Evolutionary conservation across 768 basidiomycete genomes (phyloP), one percentile per base, ranked within the genome.

Genomic region (Boletus vermiculosoides): DNA sequence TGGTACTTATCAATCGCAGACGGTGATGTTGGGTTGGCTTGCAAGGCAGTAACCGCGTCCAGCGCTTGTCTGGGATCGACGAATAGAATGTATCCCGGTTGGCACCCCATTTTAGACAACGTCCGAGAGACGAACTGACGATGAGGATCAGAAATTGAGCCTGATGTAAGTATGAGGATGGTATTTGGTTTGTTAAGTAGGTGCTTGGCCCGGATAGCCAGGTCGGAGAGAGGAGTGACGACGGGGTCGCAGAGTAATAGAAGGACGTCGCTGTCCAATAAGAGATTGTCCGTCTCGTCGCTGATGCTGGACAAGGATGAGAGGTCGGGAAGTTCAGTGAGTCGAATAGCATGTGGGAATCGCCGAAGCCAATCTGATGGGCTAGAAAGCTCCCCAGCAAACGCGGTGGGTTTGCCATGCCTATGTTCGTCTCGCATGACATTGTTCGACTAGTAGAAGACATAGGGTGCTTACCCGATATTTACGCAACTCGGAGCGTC

Each of bases 191-290:
- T 66, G 47, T 66, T 28, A 54, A 72, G 61, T 46, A 80, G 45
- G 42, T 71, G 56, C 16, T 40, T 58, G 25, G 67, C 61, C 15
- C 63, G 64, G 2, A 46, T 8, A 16, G 59, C 50, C 18, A 86
- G 66, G 22, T 74, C 65, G 1, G 77, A 62, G 22, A 85, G 67
- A 9, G 81, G 74, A 1, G 78, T 81, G 22, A 80, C 78, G 39
- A 85, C 55, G 7, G 88, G 85, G 57, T 89, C 87, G 65, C 75
- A 80, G 16, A 88, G 74, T 18, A 90, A 60, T 58, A 92, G 69
- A n/a, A 85, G 78, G 37, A 88, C 73, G 63, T 90, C 87, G 9
- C 84, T 83, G 58, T 72, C 71, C 57, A 71, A 56, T 36, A 64
- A 59, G 52, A 62, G 60, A 45, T 11, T 58, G n/a, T 63, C 61